A percentile compares a stretch with the other conserved stretches of the same genome.
These are phyloP conservation scores for Boeremia exigua DNA, from an alignment of 2,329 filamentous ascomycete species.

Conservation along the genomic window DNA sequence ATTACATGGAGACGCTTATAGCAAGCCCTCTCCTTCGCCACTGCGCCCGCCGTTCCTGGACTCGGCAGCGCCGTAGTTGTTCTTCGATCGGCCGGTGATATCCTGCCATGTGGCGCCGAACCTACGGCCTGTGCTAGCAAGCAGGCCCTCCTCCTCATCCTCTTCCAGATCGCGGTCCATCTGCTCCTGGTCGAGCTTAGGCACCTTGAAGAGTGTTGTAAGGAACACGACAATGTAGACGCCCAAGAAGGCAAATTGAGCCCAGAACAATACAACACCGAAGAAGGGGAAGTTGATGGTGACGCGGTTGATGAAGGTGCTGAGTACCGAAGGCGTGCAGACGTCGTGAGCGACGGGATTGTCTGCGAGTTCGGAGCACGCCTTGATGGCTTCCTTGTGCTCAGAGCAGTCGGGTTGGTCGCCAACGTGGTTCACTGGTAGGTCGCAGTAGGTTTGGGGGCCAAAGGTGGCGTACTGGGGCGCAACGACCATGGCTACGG, in stretches of 20 bases:
- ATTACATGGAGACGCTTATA: neutral
- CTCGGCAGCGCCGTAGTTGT: conserved; percentile 41
- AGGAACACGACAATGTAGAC: conserved; percentile 83
- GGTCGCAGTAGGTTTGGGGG: conserved; percentile 90
- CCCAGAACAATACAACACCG: conserved; percentile 92
- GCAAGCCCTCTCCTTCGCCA: conserved; percentile 8
- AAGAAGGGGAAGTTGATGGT: conserved; percentile 96
- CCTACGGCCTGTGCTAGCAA: conserved; percentile 80
- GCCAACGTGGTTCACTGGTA: conserved; percentile 66
- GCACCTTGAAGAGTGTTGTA: conserved; percentile 79
- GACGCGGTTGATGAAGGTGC: conserved; percentile 90
- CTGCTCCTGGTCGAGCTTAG: conserved; percentile 75
- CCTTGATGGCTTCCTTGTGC: conserved; percentile 73
- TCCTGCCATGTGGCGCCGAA: conserved; percentile 91
- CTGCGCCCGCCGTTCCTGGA: conserved; percentile 28
- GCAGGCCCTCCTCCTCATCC: conserved; percentile 89
- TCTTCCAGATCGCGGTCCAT: conserved; percentile 88
- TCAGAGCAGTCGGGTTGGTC: conserved; percentile 77
- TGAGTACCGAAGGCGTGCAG: conserved; percentile 90
- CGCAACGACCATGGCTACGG: conserved; percentile 89
- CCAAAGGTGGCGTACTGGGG: conserved; percentile 95
- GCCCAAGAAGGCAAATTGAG: conserved; percentile 87
- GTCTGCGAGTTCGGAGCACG: conserved; percentile 79
- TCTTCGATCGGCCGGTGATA: conserved; percentile 67
- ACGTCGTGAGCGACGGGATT: conserved; percentile 76